Conservation (phyloP, 768 basidiomycete species). For the Leccinellum luteum region DNA sequence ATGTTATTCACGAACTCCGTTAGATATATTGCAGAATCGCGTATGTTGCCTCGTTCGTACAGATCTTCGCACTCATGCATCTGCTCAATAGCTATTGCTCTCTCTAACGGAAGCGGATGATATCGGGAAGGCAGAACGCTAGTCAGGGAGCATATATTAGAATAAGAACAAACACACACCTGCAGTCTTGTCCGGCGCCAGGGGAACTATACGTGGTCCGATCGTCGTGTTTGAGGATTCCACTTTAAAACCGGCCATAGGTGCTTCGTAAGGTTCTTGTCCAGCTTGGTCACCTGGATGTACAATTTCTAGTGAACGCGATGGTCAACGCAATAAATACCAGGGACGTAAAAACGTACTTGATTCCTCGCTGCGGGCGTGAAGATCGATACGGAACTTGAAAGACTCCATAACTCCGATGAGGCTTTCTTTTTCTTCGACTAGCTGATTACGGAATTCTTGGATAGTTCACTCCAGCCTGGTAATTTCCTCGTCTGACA, state of each 20-base stretch:
- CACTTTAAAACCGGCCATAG: too few relatives aligned
- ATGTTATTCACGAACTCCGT: background rate
- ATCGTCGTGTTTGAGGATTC: too few relatives aligned
- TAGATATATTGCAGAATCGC: background rate
- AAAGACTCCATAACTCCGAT: background rate
- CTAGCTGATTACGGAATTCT: background rate
- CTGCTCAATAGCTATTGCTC: background rate
- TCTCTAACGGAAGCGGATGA: background rate
- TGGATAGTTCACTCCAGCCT: background rate
- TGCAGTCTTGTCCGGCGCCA: too few relatives aligned
- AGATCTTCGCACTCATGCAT: background rate
- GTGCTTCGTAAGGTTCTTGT: background rate
- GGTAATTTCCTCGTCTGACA: background rate
- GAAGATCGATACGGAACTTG: background rate
- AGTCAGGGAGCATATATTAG: too few relatives aligned
- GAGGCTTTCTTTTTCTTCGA: background rate
- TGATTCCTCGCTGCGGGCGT: background rate
- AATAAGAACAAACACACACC: too few relatives aligned
- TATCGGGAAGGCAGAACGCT: background rate
- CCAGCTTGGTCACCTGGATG: background rate
- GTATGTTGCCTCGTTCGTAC: background rate
- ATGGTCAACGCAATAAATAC: background rate
- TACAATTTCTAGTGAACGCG: background rate
- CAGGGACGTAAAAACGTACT: background rate
- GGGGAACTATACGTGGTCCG: too few relatives aligned